phyloP scores from a whole-genome alignment of 352 stramenopile genomes.

The Phytophthora niederhauseri region DNA sequence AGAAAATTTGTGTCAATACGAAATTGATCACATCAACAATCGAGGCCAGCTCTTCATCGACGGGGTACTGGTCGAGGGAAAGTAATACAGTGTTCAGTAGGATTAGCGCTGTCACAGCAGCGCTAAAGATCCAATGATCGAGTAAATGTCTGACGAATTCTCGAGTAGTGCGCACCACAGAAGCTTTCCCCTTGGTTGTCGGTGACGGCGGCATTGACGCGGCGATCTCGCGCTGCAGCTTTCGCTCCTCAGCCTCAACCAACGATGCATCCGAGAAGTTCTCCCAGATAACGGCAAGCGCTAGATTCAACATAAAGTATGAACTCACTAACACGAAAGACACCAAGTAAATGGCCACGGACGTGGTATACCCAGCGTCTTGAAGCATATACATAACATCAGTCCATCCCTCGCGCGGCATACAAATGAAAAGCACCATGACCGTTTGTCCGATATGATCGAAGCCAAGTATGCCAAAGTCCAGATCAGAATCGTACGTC shows the following conservation, averaged over 20 bases:
- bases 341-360: slow-evolving; percentile 78
- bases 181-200: slow-evolving; percentile 8
- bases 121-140: slow-evolving; percentile 59
- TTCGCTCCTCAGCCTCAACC: slow-evolving; percentile 54
- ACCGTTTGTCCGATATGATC: slow-evolving; percentile 86
- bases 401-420: slow-evolving; percentile 92
- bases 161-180: slow-evolving; percentile 7
- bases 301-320: slow-evolving; percentile 92
- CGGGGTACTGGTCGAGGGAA: slow-evolving; percentile 79
- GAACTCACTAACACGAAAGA: slow-evolving; percentile 87
- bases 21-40: slow-evolving; percentile 70
- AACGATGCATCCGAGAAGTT: slow-evolving; percentile 72
- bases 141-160: slow-evolving; percentile 35
- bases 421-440: slow-evolving; percentile 90
- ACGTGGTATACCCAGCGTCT: slow-evolving; percentile 49
- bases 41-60: slow-evolving; percentile 36
- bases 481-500: slow-evolving; percentile 72
- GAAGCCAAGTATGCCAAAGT: slow-evolving; percentile 87
- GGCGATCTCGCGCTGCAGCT: slow-evolving; percentile 33
- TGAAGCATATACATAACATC: slow-evolving; percentile 74
- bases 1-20: slow-evolving; percentile 54
- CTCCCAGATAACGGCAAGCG: slow-evolving; percentile 91
- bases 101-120: slow-evolving; percentile 59
- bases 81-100: slow-evolving; percentile 86
- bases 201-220: slow-evolving; percentile 10